phyloP scores from a whole-genome alignment of 75 land plant species.

The Cunninghamia lanceolata region DNA sequence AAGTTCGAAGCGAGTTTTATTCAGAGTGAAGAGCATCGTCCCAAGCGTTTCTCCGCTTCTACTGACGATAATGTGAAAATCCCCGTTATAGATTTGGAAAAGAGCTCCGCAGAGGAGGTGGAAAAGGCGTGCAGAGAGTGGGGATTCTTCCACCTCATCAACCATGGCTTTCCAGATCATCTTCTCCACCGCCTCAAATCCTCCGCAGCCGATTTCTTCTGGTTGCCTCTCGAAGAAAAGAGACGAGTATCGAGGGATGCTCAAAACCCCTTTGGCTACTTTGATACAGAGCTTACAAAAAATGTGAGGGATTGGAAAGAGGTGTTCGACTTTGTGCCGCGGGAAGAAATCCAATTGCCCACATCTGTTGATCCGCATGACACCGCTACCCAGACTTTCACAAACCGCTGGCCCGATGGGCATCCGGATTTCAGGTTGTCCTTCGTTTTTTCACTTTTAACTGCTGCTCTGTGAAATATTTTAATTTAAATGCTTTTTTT shows the following conservation, averaged over 20 bases:
- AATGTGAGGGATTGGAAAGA: conserved; percentile 93
- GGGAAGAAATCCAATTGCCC: neutral
- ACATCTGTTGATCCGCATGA: too few species aligned
- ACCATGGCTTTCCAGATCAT: conserved; percentile 54
- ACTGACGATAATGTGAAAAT: too few species aligned
- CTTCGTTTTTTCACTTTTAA: too few species aligned
- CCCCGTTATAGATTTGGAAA: neutral
- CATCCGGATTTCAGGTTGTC: too few species aligned
- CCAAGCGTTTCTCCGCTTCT: too few species aligned
- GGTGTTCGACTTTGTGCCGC: conserved; percentile 55
- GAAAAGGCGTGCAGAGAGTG: too few species aligned
- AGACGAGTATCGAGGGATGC: neutral
- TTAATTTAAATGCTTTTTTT: too few species aligned
- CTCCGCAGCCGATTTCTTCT: conserved; percentile 64
- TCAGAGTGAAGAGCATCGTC: too few species aligned
- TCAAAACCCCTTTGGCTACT: conserved; percentile 50
- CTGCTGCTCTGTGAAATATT: too few species aligned
- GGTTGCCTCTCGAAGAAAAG: conserved; percentile 55
- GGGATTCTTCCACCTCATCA: conserved; percentile 19
- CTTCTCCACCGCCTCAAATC: conserved; percentile 1
- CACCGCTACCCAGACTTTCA: neutral
- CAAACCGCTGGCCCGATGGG: conserved; percentile 52
- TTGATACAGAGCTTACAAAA: conserved; percentile 80
- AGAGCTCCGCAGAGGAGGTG: too few species aligned
- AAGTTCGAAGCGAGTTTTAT: too few species aligned